Conservation (phyloP, 2,329 filamentous ascomycete species). For the Arachnopeziza araneosa region DNA sequence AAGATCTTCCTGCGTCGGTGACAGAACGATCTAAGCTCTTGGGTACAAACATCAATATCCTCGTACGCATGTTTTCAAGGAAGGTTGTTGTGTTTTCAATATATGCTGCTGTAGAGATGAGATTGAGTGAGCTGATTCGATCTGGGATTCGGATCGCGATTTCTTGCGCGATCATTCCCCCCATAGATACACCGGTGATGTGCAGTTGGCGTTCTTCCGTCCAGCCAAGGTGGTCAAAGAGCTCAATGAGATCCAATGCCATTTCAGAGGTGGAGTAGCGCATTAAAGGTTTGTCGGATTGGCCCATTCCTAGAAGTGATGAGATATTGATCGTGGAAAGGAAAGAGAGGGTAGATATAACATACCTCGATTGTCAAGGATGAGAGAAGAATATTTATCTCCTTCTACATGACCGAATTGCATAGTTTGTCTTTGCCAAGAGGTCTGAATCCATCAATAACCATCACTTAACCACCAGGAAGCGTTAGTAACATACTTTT, state of each 20-base stretch:
- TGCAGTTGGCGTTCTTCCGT: slow-evolving; percentile 53
- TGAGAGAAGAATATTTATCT: slow-evolving; percentile 64
- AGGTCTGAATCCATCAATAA: slow-evolving; percentile 38
- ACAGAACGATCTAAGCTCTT: slow-evolving; percentile 65
- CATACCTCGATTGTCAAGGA: slow-evolving; percentile 71
- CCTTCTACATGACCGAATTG: slow-evolving; percentile 70
- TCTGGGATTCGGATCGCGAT: slow-evolving; percentile 50
- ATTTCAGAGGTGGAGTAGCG: slow-evolving; percentile 81
- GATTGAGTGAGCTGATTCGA: slow-evolving; percentile 49
- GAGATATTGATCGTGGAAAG: background rate
- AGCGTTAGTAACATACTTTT: slow-evolving; percentile 31
- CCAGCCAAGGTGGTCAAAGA: slow-evolving; percentile 67
- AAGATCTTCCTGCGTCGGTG: slow-evolving; percentile 54
- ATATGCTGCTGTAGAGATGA: slow-evolving; percentile 56
- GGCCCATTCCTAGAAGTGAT: slow-evolving; percentile 54
- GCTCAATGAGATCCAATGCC: slow-evolving; percentile 71
- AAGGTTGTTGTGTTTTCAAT: slow-evolving; percentile 59
- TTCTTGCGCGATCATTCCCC: slow-evolving; percentile 90
- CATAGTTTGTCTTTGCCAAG: slow-evolving; percentile 79
- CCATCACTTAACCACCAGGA: background rate
- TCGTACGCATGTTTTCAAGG: slow-evolving; percentile 56
- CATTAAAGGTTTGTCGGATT: slow-evolving; percentile 68
- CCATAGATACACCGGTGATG: slow-evolving; percentile 75
- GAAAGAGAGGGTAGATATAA: background rate
- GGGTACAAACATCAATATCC: slow-evolving; percentile 57